Evolutionary conservation across 495 filamentous ascomycete species (phyloP).

Genomic region (Parmelia sp.): DNA sequence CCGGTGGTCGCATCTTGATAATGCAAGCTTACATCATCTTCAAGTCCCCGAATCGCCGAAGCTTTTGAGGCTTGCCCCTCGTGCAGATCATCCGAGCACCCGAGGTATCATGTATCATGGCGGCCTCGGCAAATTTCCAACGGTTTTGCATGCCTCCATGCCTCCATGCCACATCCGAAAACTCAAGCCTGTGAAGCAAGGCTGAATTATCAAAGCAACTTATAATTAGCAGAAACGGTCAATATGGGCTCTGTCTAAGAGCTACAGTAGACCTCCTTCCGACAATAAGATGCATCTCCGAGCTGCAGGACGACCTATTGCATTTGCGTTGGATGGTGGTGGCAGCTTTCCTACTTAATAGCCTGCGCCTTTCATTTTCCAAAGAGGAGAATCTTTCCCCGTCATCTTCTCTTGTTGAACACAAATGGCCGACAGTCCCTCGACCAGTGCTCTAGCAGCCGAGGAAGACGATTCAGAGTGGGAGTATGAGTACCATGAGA

Average conservation of each 20-base stretch:
- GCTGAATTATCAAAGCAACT: too few relatives aligned
- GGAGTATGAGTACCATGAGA: conserved; percentile 57
- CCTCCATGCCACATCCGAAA: too few relatives aligned
- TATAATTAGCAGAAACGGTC: background rate
- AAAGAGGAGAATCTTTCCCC: too few relatives aligned
- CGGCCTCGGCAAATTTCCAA: too few relatives aligned
- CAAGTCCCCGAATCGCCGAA: background rate
- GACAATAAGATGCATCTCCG: conserved; percentile 3
- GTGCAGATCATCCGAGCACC: background rate
- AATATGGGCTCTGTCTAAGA: conserved; percentile 1
- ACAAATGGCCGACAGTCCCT: background rate
- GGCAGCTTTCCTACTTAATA: conserved; percentile 10
- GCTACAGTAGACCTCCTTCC: background rate
- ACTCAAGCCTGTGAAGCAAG: too few relatives aligned
- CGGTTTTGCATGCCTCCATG: too few relatives aligned
- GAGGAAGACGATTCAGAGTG: conserved; percentile 45
- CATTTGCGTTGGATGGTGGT: background rate
- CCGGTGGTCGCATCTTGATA: background rate
- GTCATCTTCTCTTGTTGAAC: background rate
- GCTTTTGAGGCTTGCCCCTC: conserved; percentile 8
- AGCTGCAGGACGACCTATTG: background rate
- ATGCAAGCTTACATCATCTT: background rate
- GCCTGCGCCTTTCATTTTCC: background rate
- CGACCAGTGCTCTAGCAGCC: background rate
- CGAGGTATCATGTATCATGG: too few relatives aligned